Base-by-base conservation (phyloP, 2,329 filamentous ascomycete species). In the Monosporascus sp. region DNA sequence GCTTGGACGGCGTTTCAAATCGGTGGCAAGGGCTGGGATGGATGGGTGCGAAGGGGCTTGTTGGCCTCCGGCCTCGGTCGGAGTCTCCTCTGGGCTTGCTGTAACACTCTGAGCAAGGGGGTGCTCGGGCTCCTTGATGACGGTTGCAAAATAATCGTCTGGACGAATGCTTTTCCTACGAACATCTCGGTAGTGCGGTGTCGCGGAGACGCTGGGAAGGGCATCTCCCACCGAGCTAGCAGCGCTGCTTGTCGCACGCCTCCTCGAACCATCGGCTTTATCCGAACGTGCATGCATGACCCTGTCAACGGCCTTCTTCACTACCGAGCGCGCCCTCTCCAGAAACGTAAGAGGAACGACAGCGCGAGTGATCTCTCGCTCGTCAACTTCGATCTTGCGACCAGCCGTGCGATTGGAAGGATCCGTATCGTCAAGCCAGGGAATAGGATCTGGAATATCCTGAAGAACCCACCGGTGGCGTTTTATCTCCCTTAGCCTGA, bases 371-470 rank as follows among this genome's bases (percentile, higher is more conserved):
- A 99, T 84, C 71, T 99, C 94, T 65, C 85, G 85, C 60, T 90
- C 90, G 54, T 96, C 92, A 47, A 97, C 90, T 68, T 97, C 87
- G 63, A 99, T 97, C 70, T 85, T 90, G 66, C 88, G 85, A 59
- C 90, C 91, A 52, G 89, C 83, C 35, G 85, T 87, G 55, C 87
- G 87, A 37, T 86, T 82, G 38, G 84, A 85, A 2, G 92, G 91
- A 64, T 97, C 93, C 1, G 92, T 96, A 58, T 96, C 90, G 62
- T 96, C 90, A n/a, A 97, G 82, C 94, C 94, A 99, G 9, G 80
- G 78, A 35, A 83, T 75, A 38, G 87, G 82, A 60, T 96, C 87
- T 37, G 82, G 74, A 46, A 97, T 82, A 58, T 88, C 91, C 53
- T 86, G 78, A 1, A 93, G 78, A 17, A 97, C 87, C 94, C 94